phyloP scores from a whole-genome alignment of 352 stramenopile species.

The Blastocystis sp. region DNA sequence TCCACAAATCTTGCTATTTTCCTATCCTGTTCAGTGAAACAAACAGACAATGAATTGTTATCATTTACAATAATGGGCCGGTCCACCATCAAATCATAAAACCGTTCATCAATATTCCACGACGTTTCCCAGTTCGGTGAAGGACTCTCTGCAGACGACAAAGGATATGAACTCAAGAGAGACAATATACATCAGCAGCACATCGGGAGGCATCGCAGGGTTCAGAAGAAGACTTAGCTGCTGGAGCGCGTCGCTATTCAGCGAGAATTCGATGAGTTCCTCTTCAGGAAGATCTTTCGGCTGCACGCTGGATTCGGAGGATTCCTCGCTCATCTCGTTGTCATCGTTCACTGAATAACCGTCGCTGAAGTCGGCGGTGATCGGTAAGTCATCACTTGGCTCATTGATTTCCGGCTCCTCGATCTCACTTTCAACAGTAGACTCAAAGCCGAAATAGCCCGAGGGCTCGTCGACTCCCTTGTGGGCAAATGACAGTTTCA shows the following conservation, averaged over 20 bases:
- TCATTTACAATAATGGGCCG: neutral
- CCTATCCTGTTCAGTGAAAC: too few relatives aligned
- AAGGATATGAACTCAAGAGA: slow-evolving; percentile 37
- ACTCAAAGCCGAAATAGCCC: neutral
- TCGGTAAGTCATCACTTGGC: neutral
- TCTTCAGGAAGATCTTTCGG: neutral
- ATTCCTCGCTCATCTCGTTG: neutral
- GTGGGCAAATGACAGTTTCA: neutral
- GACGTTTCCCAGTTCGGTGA: neutral
- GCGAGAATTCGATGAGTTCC: neutral
- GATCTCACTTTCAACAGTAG: neutral
- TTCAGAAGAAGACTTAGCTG: neutral
- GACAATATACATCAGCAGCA: slow-evolving; percentile 14
- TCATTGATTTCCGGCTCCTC: neutral
- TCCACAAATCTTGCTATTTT: too few relatives aligned
- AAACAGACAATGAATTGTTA: neutral
- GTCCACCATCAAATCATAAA: slow-evolving; percentile 33
- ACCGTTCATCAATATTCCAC: neutral
- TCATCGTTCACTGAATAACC: neutral
- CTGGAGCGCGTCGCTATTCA: neutral
- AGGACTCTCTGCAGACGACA: neutral
- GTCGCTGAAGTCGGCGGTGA: neutral
- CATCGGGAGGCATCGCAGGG: neutral
- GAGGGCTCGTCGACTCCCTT: neutral
- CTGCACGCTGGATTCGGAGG: neutral